Conservation (phyloP, 192 early-diverging fungal species). For the Backusella psychrophila region DNA sequence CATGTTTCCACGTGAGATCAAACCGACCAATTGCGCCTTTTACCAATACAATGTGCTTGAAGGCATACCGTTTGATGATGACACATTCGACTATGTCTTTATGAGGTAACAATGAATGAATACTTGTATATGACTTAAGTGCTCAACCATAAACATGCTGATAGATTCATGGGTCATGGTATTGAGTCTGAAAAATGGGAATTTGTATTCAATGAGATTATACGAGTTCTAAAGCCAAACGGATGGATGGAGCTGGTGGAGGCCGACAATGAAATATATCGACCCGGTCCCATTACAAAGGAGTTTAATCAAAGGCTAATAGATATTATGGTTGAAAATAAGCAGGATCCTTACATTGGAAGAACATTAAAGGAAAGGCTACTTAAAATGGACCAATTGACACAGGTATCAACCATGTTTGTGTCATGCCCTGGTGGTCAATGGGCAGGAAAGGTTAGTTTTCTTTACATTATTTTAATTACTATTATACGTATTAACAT, state of each 20-base stretch:
- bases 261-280: slow-evolving; percentile 22
- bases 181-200: slow-evolving; percentile 42
- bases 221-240: slow-evolving; percentile 49
- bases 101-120: slow-evolving; percentile 27
- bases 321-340: slow-evolving; percentile 8
- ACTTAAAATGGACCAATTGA: slow-evolving; percentile 3
- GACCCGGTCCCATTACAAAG: slow-evolving; percentile 28
- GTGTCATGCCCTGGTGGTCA: slow-evolving; percentile 38
- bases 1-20: slow-evolving; percentile 31
- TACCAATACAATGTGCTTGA: slow-evolving; percentile 25
- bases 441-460: slow-evolving; percentile 39
- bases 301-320: slow-evolving; percentile 20
- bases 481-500: neutral
- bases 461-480: neutral
- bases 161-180: slow-evolving; percentile 31
- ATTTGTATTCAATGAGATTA: slow-evolving; percentile 33
- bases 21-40: slow-evolving; percentile 37
- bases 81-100: slow-evolving; percentile 51
- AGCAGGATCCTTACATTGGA: slow-evolving; percentile 24
- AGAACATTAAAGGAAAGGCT: slow-evolving; percentile 24
- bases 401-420: slow-evolving; percentile 19
- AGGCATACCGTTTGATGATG: slow-evolving; percentile 39
- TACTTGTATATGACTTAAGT: neutral
- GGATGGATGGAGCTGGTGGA: slow-evolving; percentile 53
- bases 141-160: neutral